Conservation (phyloP, 2,329 filamentous ascomycete genomes). For the Diaporthe helianthi region DNA sequence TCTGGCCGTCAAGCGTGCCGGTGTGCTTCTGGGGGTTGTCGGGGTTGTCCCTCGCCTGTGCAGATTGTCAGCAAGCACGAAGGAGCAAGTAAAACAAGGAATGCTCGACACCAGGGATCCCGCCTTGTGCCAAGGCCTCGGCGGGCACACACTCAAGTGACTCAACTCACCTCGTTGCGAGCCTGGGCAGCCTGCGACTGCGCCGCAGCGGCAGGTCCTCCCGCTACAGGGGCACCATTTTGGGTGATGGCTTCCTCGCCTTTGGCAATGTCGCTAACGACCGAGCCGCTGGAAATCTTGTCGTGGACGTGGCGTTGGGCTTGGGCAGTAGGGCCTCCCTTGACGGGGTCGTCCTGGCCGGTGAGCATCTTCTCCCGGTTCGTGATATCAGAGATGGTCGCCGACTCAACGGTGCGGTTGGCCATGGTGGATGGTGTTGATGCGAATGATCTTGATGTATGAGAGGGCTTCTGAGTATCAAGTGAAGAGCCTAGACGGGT, state of each 20-base stretch:
- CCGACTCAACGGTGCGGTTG: conserved; percentile 36
- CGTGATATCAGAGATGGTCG: conserved; percentile 49
- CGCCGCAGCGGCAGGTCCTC: conserved; percentile 46
- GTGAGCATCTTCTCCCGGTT: conserved; percentile 49
- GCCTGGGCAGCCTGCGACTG: conserved; percentile 40
- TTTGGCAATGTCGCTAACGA: conserved; percentile 48
- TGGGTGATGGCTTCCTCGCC: conserved; percentile 49
- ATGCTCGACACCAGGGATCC: no score
- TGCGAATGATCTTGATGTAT: conserved; percentile 20
- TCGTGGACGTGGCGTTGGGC: conserved; percentile 47
- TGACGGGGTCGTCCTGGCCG: conserved; percentile 43
- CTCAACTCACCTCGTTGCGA: neutral
- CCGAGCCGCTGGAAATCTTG: conserved; percentile 40
- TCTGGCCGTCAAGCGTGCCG: conserved; percentile 39
- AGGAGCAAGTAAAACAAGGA: neutral
- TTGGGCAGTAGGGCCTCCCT: conserved; percentile 48
- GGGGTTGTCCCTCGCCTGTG: neutral
- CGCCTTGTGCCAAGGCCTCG: neutral
- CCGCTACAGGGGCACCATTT: conserved; percentile 38
- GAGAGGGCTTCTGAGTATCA: neutral
- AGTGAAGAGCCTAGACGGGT: neutral
- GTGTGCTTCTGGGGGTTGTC: conserved; percentile 30
- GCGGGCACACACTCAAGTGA: no score
- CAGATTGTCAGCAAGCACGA: neutral
- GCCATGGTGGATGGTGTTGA: conserved; percentile 31